phyloP scores from a whole-genome alignment of 345 rosid genomes.

The Eucalyptus coolabah region DNA sequence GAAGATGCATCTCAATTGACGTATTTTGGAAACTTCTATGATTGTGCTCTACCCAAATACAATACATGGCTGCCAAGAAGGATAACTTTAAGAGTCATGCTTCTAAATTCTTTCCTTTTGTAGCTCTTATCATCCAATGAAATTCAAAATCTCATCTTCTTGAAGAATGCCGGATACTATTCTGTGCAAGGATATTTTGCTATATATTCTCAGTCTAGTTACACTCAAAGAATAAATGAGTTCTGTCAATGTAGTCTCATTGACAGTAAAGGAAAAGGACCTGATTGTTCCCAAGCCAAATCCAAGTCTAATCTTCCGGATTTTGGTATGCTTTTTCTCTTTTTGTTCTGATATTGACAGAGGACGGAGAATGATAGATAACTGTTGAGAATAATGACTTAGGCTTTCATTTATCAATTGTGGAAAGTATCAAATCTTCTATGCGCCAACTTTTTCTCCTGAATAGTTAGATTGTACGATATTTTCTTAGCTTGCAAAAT shows the following conservation, averaged over 20 bases:
- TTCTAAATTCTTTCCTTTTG: too few relatives aligned
- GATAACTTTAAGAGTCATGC: too few relatives aligned
- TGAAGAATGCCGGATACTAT: too few relatives aligned
- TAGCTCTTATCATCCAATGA: too few relatives aligned
- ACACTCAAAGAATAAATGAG: too few relatives aligned
- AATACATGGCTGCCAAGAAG: too few relatives aligned
- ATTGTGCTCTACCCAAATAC: too few relatives aligned
- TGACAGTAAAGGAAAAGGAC: background rate
- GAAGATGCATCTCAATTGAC: too few relatives aligned
- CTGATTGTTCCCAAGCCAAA: background rate
- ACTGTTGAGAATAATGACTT: background rate
- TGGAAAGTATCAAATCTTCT: background rate
- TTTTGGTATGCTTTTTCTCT: background rate
- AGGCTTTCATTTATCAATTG: background rate
- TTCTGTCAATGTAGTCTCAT: background rate
- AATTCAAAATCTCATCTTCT: too few relatives aligned
- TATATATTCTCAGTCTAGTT: too few relatives aligned
- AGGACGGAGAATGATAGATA: background rate
- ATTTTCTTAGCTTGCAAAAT: background rate
- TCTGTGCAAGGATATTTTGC: rapidly evolving
- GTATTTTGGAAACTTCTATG: too few relatives aligned
- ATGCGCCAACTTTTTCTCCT: background rate
- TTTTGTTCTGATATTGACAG: too few relatives aligned
- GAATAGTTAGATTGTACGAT: background rate
- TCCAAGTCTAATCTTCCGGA: background rate